These are phyloP conservation scores for Suhomyces guaymorum DNA, from an alignment of 1,139 yeast genomes.

Conservation along the genomic window DNA sequence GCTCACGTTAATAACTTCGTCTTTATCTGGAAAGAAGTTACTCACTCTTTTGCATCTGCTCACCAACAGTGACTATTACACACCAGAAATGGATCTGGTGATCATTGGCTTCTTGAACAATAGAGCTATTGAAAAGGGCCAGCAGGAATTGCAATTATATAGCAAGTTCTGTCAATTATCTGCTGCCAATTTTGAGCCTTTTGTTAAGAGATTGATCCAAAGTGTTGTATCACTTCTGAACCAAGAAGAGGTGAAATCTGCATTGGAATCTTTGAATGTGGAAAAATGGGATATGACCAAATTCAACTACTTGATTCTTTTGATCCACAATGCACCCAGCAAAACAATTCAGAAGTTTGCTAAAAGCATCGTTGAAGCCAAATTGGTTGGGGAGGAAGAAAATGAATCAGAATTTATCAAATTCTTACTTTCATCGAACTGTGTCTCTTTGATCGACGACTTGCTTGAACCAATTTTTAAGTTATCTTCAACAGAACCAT, in stretches of 20 bases:
- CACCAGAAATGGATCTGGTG: conserved; percentile 17
- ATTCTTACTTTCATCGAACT: conserved; percentile 25
- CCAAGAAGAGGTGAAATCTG: conserved; percentile 27
- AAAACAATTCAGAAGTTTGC: conserved; percentile 28
- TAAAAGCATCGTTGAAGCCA: conserved; percentile 19
- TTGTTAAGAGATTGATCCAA: conserved; percentile 39
- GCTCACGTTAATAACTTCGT: conserved; percentile 23
- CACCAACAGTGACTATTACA: conserved; percentile 1
- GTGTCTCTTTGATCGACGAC: conserved; percentile 24
- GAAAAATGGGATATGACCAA: conserved; percentile 32
- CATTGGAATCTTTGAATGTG: conserved; percentile 24
- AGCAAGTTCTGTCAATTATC: conserved; percentile 29
- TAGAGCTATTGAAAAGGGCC: conserved; percentile 19
- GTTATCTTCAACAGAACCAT: conserved; percentile 12
- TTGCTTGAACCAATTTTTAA: conserved; percentile 16
- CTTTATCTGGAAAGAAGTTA: conserved; percentile 26
- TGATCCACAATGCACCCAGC: conserved; percentile 40
- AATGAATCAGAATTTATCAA: conserved; percentile 22
- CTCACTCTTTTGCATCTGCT: conserved; percentile 23
- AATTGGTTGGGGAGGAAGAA: conserved; percentile 20
- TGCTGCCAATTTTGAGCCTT: conserved; percentile 24
- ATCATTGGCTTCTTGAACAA: conserved; percentile 22
- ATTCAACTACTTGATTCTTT: conserved; percentile 32
- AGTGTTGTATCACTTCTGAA: conserved; percentile 31
- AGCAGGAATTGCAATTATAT: conserved; percentile 25